Base-by-base conservation (phyloP, 345 rosid species). In the Boechera retrofracta region DNA sequence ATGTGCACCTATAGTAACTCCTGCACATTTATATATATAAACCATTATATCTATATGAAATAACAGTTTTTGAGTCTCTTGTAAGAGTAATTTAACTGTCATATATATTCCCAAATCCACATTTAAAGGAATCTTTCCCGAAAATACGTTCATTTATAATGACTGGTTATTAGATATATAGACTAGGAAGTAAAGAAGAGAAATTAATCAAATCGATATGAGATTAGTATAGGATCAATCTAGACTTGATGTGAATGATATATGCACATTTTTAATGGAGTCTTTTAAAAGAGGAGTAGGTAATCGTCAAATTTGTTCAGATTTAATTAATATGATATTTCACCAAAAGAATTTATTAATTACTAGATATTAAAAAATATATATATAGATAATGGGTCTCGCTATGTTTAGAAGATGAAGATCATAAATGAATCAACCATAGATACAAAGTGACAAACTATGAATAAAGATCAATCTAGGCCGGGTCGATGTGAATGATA, bases 1-100 rank as follows among this genome's bases (percentile, higher is more conserved):
- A 79, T 7, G 99, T 89, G 56, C 99, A 95, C n/a, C 92, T 79
- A 41, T 95, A 95, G 68, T 95, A 95, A 86, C 98, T 95, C 85
- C 99, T 95, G 74, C 60, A 65, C 38, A 41, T 52, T 56, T 47
- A 2, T 21, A 24, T 42, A n/a, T 16, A 13, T 31, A n/a, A 58
- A 5, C 69, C 57, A 9, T 18, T 57, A 26, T 39, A 10, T n/a
- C 7, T 31, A 12, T 32, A 12, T 6, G 6, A 5, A 42, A 4
- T 0, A 44, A 63, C 54, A 3, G 0, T 32, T 31, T 26, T 16
- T 6, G 24, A 47, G 7, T 35, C 26, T 15, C 51, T 48, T 15
- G 13, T 3, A 32, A n/a, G 64, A 33, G 26, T 33, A 33, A 33
- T 4, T 4, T 32, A 32, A 55, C 36, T 55, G 13, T 57, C 12